A percentile compares a stretch with the other conserved stretches of the same genome.
Evolutionary conservation across 2,329 filamentous ascomycete genomes (phyloP).

Genomic region (Claviceps paspali): DNA sequence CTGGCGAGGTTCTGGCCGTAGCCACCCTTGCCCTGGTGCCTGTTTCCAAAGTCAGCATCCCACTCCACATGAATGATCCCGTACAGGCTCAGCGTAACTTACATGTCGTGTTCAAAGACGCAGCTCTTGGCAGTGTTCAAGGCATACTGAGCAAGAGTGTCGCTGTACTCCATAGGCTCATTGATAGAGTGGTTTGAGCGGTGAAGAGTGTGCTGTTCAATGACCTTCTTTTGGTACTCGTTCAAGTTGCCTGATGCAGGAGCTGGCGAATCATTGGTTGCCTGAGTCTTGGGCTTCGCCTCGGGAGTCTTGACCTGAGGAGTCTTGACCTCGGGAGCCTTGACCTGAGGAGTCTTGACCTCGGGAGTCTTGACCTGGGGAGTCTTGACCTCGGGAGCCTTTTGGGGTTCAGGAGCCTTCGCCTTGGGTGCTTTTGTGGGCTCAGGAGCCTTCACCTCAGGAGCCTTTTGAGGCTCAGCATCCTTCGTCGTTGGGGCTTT

Average conservation of each 20-base stretch:
- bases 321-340: neutral
- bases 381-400: neutral
- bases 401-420: neutral
- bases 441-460: neutral
- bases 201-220: slow-evolving; percentile 74
- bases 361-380: neutral
- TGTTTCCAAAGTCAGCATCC: slow-evolving; percentile 23
- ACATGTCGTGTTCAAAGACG: slow-evolving; percentile 63
- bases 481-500: no score
- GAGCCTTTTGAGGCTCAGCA: neutral
- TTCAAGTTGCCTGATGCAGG: neutral
- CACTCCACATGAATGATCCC: neutral
- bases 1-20: slow-evolving; percentile 92
- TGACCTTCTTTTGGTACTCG: slow-evolving; percentile 24
- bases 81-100: slow-evolving; percentile 21
- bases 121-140: slow-evolving; percentile 48
- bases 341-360: neutral
- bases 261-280: slow-evolving; percentile 2
- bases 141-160: slow-evolving; percentile 48
- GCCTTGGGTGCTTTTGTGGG: neutral
- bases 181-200: slow-evolving; percentile 64
- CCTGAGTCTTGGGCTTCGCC: neutral
- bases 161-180: slow-evolving; percentile 45
- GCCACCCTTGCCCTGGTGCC: slow-evolving; percentile 39
- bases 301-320: neutral